Conservation (phyloP, 73 alveolate species). For the Effrenium voratum region DNA sequence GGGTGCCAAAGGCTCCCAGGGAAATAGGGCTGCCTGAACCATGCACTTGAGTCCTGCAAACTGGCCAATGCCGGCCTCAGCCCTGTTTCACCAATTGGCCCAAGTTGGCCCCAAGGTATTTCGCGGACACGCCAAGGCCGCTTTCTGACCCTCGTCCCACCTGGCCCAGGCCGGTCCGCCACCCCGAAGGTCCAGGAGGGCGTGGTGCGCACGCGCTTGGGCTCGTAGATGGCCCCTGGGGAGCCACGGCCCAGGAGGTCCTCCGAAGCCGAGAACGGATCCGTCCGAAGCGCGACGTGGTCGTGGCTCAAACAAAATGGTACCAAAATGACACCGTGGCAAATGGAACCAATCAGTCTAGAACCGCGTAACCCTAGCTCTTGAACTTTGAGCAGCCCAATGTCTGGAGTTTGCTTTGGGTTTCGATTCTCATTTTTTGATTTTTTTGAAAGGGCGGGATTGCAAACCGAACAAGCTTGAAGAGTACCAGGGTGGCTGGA, state of each 20-base stretch:
- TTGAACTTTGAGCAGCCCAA: too few species aligned
- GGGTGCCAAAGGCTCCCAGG: not conserved
- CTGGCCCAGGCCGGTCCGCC: constrained; percentile 39
- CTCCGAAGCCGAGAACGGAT: too few species aligned
- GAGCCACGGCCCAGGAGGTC: constrained; percentile 51
- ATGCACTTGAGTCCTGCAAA: not conserved
- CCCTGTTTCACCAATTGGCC: not conserved
- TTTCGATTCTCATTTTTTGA: too few species aligned
- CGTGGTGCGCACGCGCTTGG: constrained; percentile 42
- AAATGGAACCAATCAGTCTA: too few species aligned
- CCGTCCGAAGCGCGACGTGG: too few species aligned
- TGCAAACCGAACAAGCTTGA: too few species aligned
- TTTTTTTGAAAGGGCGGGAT: too few species aligned
- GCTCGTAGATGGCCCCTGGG: constrained; percentile 49
- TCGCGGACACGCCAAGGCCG: not conserved
- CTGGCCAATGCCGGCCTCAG: not conserved
- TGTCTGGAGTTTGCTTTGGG: too few species aligned
- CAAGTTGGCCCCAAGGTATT: too few species aligned
- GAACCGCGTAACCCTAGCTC: too few species aligned
- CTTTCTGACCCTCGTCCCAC: not conserved
- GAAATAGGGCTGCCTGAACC: not conserved
- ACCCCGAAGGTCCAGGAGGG: constrained; percentile 23
- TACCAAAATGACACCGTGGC: not conserved
- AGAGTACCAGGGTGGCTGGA: too few species aligned
- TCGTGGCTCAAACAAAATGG: not conserved